A percentile compares a stretch with the other conserved stretches of the same genome.
These are phyloP conservation scores for Erodium moschatum DNA, from an alignment of 441 rosid species.

Conservation along the genomic window DNA sequence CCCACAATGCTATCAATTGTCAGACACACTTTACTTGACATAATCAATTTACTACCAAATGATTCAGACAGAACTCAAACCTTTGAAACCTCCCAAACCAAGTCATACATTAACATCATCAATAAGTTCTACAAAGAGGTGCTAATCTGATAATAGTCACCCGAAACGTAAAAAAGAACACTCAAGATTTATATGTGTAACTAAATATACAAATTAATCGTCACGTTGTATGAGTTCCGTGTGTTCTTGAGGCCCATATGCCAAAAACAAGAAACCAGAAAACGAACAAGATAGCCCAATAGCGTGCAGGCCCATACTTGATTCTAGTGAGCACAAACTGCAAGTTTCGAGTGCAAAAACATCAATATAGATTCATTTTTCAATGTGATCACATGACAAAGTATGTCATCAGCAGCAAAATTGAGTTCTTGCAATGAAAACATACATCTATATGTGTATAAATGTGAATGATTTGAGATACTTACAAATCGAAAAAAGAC, in stretches of 20 bases:
- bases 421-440: not conserved
- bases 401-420: not conserved
- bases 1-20: not conserved
- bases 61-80: not conserved
- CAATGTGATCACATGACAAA: not conserved
- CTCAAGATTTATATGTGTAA: not conserved
- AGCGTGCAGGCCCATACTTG: conserved; percentile 89
- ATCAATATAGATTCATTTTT: not conserved
- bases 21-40: not conserved
- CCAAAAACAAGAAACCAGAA: conserved; percentile 97
- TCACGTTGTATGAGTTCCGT: conserved; percentile 39
- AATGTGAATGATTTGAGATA: conserved; percentile 11
- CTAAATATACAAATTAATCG: conserved; percentile 19
- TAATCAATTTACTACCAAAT: not conserved
- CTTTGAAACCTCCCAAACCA: not conserved
- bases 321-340: conserved; percentile 87
- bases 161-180: not conserved
- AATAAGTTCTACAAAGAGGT: not conserved
- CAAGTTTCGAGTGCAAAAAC: conserved; percentile 19
- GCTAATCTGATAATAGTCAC: not conserved
- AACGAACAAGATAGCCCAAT: conserved; percentile 87
- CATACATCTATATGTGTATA: not conserved
- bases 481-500: conserved; percentile 94
- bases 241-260: conserved; percentile 82
- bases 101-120: not conserved